Evolutionary conservation across 2,329 filamentous ascomycete genomes (phyloP), one percentile per base, ranked within the genome.

Genomic region (Penicillium fuscoglaucum): DNA sequence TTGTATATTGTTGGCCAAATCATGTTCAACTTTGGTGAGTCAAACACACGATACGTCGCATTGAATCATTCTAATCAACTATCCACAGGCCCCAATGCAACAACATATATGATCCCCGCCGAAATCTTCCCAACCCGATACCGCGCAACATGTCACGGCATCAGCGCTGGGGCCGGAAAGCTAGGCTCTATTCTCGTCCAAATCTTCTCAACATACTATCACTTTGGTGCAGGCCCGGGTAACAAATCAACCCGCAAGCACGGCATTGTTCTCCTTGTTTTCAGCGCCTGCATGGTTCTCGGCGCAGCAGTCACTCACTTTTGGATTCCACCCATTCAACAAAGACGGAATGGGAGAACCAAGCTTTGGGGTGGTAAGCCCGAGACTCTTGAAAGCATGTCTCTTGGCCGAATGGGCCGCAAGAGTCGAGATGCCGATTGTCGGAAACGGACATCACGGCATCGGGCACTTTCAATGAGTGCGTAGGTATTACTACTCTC

Each of bases 91-190:
- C 74, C 74, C 35, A 77, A 76, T 48, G 72, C 72, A 61, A 76
- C 76, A 37, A 78, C 73, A 7, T 76, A 76, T 57, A 78, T 80
- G 65, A 80, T 84, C 39, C 80, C 82, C n/a, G 82, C 81, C 13
- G 82, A 84, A 61, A 76, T 83, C 52, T 85, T 84, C 61, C 83
- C 83, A 4, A 84, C 82, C 0, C 75, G 79, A 19, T 84, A 84
- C 64, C 78, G 82, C 19, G 82, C 77, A 52, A 81, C 80, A 1
- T 82, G 79, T 59, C 80, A 84, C 65, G 83, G 82, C 21, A 78
- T 84, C 59, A 77, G 78, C 29, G 83, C 83, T n/a, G 82, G 76
- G 1, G 68, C 76, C 1, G 83, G 83, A 4, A 84, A 84, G 65
- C 68, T 84, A 0, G 82, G 82, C 19, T 81, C 81, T 0, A 74